phyloP scores from a whole-genome alignment of 441 rosid species.

The Theobroma grandiflorum region DNA sequence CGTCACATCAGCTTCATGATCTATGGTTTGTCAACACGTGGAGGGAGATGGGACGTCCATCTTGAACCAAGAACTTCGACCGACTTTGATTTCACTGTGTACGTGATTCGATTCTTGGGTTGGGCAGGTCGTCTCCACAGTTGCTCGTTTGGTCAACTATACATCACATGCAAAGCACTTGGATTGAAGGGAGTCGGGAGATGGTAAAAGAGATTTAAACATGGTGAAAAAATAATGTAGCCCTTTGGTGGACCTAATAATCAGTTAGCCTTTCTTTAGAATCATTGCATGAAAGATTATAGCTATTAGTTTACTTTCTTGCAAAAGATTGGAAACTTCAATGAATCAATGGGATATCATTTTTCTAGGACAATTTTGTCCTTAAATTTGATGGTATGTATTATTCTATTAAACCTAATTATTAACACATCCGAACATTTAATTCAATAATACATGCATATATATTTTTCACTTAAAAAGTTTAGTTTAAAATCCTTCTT shows the following conservation, averaged over 20 bases:
- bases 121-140: neutral
- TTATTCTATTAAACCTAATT: no score
- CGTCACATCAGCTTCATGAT: constrained; percentile 37
- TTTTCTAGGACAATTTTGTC: neutral
- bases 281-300: constrained; percentile 1
- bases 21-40: constrained; percentile 42
- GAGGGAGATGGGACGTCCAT: constrained; percentile 41
- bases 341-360: neutral
- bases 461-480: no score
- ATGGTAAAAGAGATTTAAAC: constrained; percentile 14
- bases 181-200: neutral
- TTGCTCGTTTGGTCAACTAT: constrained; percentile 19
- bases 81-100: constrained; percentile 3
- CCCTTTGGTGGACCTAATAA: neutral
- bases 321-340: neutral
- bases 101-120: constrained; percentile 22
- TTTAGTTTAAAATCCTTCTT: no score
- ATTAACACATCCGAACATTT: no score
- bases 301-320: neutral
- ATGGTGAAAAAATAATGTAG: neutral
- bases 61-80: neutral
- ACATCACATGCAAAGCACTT: constrained; percentile 21
- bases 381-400: neutral
- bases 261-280: neutral
- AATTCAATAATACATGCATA: no score